These are phyloP conservation scores for Rubroshorea leprosula DNA, from an alignment of 345 rosid genomes.

Conservation along the genomic window DNA sequence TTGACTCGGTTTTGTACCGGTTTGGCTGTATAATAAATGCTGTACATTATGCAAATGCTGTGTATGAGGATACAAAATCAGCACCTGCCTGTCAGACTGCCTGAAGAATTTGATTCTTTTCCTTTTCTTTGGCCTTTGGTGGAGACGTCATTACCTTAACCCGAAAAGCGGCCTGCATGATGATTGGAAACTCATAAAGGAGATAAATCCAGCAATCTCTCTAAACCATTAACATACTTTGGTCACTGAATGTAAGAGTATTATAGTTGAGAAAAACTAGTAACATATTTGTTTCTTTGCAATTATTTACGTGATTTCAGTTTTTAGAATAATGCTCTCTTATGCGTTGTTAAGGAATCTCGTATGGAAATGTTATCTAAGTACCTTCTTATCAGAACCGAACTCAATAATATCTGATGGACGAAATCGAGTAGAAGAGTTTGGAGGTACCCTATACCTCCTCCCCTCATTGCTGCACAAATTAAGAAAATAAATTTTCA, in stretches of 20 bases:
- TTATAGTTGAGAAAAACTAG: no score
- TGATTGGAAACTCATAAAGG: neutral
- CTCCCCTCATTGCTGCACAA: constrained; percentile 58
- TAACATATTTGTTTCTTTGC: no score
- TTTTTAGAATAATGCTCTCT: no score
- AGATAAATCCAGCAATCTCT: neutral
- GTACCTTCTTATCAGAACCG: constrained; percentile 65
- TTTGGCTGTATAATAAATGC: constrained; percentile 18
- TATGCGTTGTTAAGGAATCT: no score
- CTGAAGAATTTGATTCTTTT: constrained; percentile 42
- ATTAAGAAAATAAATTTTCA: constrained; percentile 1
- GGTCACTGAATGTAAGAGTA: no score
- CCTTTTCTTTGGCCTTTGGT: constrained; percentile 14
- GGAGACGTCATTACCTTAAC: constrained; percentile 59
- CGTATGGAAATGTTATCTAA: no score
- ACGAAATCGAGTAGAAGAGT: constrained; percentile 47
- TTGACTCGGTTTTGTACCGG: no score
- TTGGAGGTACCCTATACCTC: constrained; percentile 45
- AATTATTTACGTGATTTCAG: no score
- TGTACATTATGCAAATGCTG: constrained; percentile 18
- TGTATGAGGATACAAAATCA: neutral
- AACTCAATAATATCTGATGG: constrained; percentile 58
- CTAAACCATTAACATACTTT: no score
- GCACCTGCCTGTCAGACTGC: constrained; percentile 33
- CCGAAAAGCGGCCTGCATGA: constrained; percentile 54